Percentiles rank a stretch among this genome's conserved stretches.
Evolutionary conservation across 2,329 filamentous ascomycete species (phyloP).

Genomic region (Elsinoe perseae): DNA sequence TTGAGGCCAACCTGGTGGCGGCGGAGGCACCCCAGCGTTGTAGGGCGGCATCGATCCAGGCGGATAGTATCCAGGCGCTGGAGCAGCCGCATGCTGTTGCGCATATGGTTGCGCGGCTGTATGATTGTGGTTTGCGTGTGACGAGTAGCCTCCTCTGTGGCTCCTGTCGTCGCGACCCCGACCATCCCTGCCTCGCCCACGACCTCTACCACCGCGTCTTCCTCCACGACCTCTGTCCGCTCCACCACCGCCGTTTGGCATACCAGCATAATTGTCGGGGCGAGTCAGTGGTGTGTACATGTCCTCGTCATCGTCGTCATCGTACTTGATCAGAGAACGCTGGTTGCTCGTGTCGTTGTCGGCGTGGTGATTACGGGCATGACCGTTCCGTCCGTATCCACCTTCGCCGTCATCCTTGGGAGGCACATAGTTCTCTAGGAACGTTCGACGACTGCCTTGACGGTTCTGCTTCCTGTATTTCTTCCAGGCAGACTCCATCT

Average conservation of each 20-base stretch:
- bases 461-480: constrained; percentile 26
- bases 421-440: not conserved
- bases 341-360: not conserved
- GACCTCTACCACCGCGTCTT: constrained; percentile 20
- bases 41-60: constrained; percentile 17
- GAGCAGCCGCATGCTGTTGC: not conserved
- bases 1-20: constrained; percentile 17
- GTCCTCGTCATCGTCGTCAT: constrained; percentile 35
- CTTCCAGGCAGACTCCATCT: constrained; percentile 62
- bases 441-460: not conserved
- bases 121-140: not conserved
- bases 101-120: not conserved
- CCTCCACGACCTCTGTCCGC: constrained; percentile 21
- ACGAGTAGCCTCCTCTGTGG: constrained; percentile 20
- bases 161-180: constrained; percentile 22
- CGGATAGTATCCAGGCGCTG: not conserved
- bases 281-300: constrained; percentile 43
- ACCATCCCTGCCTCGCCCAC: constrained; percentile 20
- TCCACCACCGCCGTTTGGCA: constrained; percentile 32
- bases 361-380: constrained; percentile 13
- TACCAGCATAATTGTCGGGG: constrained; percentile 40
- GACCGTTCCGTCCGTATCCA: constrained; percentile 23
- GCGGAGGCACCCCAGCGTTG: constrained; percentile 19
- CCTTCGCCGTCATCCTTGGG: constrained; percentile 24
- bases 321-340: constrained; percentile 32